Evolutionary conservation across 2,329 filamentous ascomycete genomes (phyloP).

Genomic region (Ophiostoma australiae): DNA sequence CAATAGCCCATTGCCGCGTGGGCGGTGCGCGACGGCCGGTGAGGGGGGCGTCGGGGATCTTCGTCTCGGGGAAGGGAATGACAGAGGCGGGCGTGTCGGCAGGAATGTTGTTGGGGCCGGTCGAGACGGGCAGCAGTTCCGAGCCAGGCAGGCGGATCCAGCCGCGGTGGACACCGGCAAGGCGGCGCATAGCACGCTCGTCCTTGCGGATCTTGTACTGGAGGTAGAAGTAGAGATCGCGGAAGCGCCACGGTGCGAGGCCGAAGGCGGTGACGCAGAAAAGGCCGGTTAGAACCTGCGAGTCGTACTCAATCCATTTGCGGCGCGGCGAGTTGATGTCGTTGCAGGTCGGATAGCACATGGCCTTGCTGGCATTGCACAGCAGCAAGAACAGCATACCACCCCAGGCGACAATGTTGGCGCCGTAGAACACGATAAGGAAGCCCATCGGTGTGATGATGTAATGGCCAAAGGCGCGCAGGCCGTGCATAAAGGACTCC

Average conservation of each 20-base stretch:
- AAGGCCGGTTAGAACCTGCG: constrained; percentile 74
- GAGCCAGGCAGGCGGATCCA: constrained; percentile 73
- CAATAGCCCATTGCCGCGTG: constrained; percentile 68
- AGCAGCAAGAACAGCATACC: constrained; percentile 86
- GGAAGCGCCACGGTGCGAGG: constrained; percentile 75
- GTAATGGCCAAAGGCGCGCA: constrained; percentile 65
- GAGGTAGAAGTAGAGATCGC: constrained; percentile 70
- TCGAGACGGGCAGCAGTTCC: constrained; percentile 48
- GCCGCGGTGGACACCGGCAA: constrained; percentile 67
- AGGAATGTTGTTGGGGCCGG: constrained; percentile 51
- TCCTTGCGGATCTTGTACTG: constrained; percentile 55
- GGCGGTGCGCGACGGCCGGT: constrained; percentile 65
- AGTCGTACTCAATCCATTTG: constrained; percentile 80
- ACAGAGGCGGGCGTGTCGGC: constrained; percentile 39
- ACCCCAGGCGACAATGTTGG: constrained; percentile 84
- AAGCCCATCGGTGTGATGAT: constrained; percentile 71
- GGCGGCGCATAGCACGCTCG: constrained; percentile 52
- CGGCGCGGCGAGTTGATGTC: constrained; percentile 70
- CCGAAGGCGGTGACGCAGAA: constrained; percentile 87
- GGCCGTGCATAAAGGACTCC: constrained; percentile 53
- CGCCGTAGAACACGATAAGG: constrained; percentile 69
- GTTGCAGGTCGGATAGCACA: constrained; percentile 67
- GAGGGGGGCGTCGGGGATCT: constrained; percentile 61
- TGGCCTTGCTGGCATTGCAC: constrained; percentile 58
- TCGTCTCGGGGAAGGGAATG: constrained; percentile 60